Conservation (phyloP, 1,139 yeast genomes). For the Yamadazyma oceani region DNA sequence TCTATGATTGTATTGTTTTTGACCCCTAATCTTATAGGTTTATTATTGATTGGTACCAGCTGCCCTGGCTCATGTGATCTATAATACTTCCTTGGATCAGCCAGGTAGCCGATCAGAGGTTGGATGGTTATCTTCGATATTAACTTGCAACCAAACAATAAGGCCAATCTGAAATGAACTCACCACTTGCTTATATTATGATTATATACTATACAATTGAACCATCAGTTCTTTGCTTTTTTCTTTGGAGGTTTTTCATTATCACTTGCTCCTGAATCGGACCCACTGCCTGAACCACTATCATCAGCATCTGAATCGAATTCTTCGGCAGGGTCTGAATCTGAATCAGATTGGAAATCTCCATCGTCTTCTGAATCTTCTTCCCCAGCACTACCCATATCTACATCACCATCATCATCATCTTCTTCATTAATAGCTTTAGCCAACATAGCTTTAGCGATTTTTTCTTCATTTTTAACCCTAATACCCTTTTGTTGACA, state of each 20-base stretch:
- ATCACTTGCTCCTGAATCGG: conserved; percentile 27
- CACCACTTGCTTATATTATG: too few relatives aligned
- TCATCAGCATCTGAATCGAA: conserved; percentile 70
- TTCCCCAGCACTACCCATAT: conserved; percentile 73
- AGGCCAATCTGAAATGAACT: background rate
- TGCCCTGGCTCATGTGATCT: too few relatives aligned
- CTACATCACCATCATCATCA: conserved; percentile 62
- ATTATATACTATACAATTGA: conserved; percentile 1
- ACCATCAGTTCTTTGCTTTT: conserved; percentile 36
- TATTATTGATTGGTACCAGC: too few relatives aligned
- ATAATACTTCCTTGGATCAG: too few relatives aligned
- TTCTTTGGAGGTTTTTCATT: conserved; percentile 47
- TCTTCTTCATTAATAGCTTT: conserved; percentile 62
- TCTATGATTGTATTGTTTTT: too few relatives aligned
- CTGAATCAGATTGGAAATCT: conserved; percentile 63
- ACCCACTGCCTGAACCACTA: conserved; percentile 38
- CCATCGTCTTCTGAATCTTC: conserved; percentile 72
- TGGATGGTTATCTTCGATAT: too few relatives aligned
- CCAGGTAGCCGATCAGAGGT: too few relatives aligned
- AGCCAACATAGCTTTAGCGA: conserved; percentile 78
- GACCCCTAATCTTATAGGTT: too few relatives aligned
- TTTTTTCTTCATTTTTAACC: conserved; percentile 86
- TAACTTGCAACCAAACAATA: too few relatives aligned
- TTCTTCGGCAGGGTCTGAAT: conserved; percentile 82
- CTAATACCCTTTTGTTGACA: conserved; percentile 74